A percentile compares a stretch with the other conserved stretches of the same genome.
phyloP scores from a whole-genome alignment of 2,329 filamentous ascomycete species.

The Sarocladium oryzae region DNA sequence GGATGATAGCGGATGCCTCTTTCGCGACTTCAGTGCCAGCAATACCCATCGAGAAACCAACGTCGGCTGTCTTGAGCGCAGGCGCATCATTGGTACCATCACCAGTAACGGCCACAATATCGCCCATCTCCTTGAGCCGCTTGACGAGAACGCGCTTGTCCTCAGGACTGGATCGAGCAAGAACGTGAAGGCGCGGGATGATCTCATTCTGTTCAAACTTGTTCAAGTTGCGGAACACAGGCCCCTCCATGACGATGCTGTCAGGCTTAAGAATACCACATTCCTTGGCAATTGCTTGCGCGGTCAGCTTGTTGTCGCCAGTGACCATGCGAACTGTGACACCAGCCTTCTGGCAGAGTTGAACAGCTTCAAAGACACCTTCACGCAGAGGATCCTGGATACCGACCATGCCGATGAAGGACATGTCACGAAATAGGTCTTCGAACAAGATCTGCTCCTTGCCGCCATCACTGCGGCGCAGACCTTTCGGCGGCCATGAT shows the following conservation, averaged over 20 bases:
- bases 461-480: constrained; percentile 47
- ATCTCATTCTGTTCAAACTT: constrained; percentile 58
- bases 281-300: constrained; percentile 70
- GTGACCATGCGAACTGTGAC: constrained; percentile 82
- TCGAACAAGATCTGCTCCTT: constrained; percentile 59
- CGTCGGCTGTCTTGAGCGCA: constrained; percentile 72
- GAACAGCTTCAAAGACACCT: constrained; percentile 68
- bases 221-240: constrained; percentile 67
- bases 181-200: constrained; percentile 62
- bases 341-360: constrained; percentile 66
- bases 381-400: constrained; percentile 75
- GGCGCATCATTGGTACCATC: constrained; percentile 82
- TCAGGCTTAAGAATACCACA: constrained; percentile 66
- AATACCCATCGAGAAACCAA: constrained; percentile 83
- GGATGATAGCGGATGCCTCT: constrained; percentile 76
- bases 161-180: constrained; percentile 69
- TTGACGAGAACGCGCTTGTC: constrained; percentile 70
- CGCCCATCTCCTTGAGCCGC: constrained; percentile 63
- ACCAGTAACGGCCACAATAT: constrained; percentile 77
- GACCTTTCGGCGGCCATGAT: constrained; percentile 69
- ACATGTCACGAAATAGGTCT: constrained; percentile 60
- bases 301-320: constrained; percentile 74
- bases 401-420: constrained; percentile 64
- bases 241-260: constrained; percentile 71
- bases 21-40: constrained; percentile 79